A percentile compares a stretch with the other conserved stretches of the same genome.
Conservation (phyloP, 2,329 filamentous ascomycete genomes). For the Cryphonectria carpinicola region DNA sequence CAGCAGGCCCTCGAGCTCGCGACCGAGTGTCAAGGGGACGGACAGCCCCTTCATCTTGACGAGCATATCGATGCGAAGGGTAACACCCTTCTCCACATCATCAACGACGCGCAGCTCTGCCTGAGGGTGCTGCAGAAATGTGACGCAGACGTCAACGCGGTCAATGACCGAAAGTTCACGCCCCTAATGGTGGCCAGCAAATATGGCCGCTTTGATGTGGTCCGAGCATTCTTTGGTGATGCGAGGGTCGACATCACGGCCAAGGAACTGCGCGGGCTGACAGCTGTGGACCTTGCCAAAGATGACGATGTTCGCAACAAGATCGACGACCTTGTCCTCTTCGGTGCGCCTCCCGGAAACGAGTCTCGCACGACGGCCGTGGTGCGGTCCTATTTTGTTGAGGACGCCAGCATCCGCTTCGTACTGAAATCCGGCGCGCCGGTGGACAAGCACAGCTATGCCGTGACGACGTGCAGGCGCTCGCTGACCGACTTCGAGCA, state of each 20-base stretch:
- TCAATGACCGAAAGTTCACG: slow-evolving; percentile 93
- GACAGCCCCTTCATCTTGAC: slow-evolving; percentile 81
- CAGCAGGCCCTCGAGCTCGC: slow-evolving; percentile 78
- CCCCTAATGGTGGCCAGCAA: slow-evolving; percentile 98
- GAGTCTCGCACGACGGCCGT: slow-evolving; percentile 89
- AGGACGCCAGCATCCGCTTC: slow-evolving; percentile 90
- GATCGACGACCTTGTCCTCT: slow-evolving; percentile 89
- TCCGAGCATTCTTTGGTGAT: slow-evolving; percentile 84
- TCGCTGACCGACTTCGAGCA: slow-evolving; percentile 91
- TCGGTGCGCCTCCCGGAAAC: slow-evolving; percentile 71
- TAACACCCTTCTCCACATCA: slow-evolving; percentile 94
- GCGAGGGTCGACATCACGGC: slow-evolving; percentile 83
- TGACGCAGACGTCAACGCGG: slow-evolving; percentile 94
- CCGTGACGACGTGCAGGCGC: slow-evolving; percentile 90
- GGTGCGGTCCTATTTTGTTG: slow-evolving; percentile 94
- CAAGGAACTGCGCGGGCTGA: slow-evolving; percentile 84
- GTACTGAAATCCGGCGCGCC: slow-evolving; percentile 93
- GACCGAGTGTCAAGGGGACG: slow-evolving; percentile 74
- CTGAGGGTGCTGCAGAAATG: slow-evolving; percentile 77
- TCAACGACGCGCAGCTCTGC: slow-evolving; percentile 82
- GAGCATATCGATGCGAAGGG: slow-evolving; percentile 92
- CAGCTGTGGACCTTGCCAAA: slow-evolving; percentile 94
- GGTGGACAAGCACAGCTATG: slow-evolving; percentile 79
- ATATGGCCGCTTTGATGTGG: slow-evolving; percentile 93
- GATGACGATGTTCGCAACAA: slow-evolving; percentile 96